phyloP scores from a whole-genome alignment of 2,329 filamentous ascomycete species.

The Hypoxylon sp. region DNA sequence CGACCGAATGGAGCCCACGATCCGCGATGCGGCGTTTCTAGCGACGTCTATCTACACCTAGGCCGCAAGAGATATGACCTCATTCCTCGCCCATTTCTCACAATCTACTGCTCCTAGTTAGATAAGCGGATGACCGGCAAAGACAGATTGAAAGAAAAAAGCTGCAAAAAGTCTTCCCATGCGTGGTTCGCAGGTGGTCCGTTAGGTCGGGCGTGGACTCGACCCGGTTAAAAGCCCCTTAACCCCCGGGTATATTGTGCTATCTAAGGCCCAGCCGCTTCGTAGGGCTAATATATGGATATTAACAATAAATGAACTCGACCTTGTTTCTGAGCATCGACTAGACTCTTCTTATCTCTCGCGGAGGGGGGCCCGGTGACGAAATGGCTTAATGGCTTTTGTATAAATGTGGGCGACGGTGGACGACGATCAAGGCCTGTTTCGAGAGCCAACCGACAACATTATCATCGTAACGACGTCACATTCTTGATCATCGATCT shows the following conservation, averaged over 20 bases:
- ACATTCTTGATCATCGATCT: conserved; percentile 23
- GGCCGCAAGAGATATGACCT: conserved; percentile 27
- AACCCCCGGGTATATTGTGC: conserved; percentile 49
- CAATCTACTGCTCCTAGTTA: conserved; percentile 10
- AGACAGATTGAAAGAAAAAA: conserved; percentile 12
- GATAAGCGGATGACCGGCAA: conserved; percentile 32
- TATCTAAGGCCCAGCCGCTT: conserved; percentile 43
- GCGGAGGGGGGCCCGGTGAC: conserved; percentile 29
- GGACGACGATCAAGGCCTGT: conserved; percentile 35
- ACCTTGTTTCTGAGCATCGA: conserved; percentile 31
- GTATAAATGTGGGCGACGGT: conserved; percentile 40
- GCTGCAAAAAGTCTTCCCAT: conserved; percentile 24
- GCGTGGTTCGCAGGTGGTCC: conserved; percentile 41
- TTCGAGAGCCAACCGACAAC: conserved; percentile 32
- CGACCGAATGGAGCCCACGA: conserved; percentile 8
- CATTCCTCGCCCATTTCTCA: conserved; percentile 17
- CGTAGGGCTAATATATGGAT: conserved; percentile 48
- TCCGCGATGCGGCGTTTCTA: neutral
- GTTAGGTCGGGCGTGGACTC: conserved; percentile 42
- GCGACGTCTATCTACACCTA: conserved; percentile 15
- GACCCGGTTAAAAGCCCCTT: conserved; percentile 50
- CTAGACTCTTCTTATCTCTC: conserved; percentile 43
- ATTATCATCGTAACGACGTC: conserved; percentile 9
- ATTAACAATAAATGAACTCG: conserved; percentile 50
- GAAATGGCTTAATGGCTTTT: conserved; percentile 28